A percentile compares a stretch with the other conserved stretches of the same genome.
These are phyloP conservation scores for Trematosphaeria pertusa DNA, from an alignment of 2,329 filamentous ascomycete species.

Conservation along the genomic window DNA sequence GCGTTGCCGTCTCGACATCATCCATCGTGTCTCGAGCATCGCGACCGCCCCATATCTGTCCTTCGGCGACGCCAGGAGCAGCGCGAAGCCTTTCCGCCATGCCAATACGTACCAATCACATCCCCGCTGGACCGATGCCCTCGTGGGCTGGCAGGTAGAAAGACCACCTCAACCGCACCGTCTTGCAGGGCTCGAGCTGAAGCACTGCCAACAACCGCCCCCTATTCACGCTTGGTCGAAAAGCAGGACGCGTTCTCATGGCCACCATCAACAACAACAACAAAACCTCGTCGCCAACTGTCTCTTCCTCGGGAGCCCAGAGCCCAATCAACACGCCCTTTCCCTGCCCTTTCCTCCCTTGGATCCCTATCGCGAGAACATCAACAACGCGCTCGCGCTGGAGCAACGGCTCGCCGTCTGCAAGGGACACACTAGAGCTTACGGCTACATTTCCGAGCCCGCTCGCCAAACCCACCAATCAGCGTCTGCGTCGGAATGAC, in stretches of 20 bases:
- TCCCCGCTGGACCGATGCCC: neutral
- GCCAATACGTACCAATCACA: neutral
- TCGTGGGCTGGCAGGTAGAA: neutral
- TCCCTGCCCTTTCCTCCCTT: neutral
- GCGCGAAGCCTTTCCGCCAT: too few relatives aligned
- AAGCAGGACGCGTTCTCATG: constrained; percentile 3
- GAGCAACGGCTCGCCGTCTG: constrained; percentile 4
- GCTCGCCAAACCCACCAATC: constrained; percentile 9
- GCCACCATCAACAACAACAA: constrained; percentile 2
- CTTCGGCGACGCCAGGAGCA: too few relatives aligned
- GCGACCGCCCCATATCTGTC: too few relatives aligned
- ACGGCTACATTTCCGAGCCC: constrained; percentile 7
- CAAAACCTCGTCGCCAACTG: neutral
- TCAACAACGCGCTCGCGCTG: neutral
- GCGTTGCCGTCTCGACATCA: neutral
- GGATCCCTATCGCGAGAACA: neutral
- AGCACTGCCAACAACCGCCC: constrained; percentile 6
- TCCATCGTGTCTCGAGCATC: neutral
- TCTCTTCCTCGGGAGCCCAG: neutral
- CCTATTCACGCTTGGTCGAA: neutral
- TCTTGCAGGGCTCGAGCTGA: neutral
- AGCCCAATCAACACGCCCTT: neutral
- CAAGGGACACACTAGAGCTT: constrained; percentile 15
- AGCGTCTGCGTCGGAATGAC: constrained; percentile 13
- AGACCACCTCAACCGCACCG: neutral